Conservation (phyloP, 1,139 yeast species). For the Blastobotrys raffinosifermentans region DNA sequence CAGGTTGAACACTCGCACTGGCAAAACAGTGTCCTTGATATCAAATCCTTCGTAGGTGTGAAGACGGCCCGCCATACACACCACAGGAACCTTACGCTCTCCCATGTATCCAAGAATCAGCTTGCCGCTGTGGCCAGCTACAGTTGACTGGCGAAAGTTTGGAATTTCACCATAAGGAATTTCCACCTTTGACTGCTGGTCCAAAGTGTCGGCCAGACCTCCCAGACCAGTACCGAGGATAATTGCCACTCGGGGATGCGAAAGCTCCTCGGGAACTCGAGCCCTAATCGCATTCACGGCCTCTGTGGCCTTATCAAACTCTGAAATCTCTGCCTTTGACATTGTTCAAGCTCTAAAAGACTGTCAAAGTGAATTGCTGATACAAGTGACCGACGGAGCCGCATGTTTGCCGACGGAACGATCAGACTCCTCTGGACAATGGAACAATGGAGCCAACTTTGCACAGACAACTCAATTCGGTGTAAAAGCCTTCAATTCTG, state of each 20-base stretch:
- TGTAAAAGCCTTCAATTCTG: no score
- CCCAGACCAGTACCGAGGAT: constrained; percentile 96
- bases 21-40: constrained; percentile 76
- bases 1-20: constrained; percentile 66
- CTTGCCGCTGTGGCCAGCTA: constrained; percentile 84
- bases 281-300: constrained; percentile 24
- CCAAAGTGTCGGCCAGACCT: constrained; percentile 61
- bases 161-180: constrained; percentile 69
- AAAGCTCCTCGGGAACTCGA: constrained; percentile 25
- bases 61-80: constrained; percentile 89
- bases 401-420: no score
- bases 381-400: no score
- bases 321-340: constrained; percentile 2
- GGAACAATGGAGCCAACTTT: no score
- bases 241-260: constrained; percentile 50
- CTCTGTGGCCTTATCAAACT: constrained; percentile 19
- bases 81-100: constrained; percentile 62
- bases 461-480: no score
- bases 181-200: constrained; percentile 40
- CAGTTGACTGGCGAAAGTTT: constrained; percentile 70
- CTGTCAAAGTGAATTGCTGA: no score
- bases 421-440: no score
- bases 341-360: no score
- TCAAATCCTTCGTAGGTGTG: constrained; percentile 91
- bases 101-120: constrained; percentile 77